phyloP scores from a whole-genome alignment of 257 asterid species.

The Solanum chilense region DNA sequence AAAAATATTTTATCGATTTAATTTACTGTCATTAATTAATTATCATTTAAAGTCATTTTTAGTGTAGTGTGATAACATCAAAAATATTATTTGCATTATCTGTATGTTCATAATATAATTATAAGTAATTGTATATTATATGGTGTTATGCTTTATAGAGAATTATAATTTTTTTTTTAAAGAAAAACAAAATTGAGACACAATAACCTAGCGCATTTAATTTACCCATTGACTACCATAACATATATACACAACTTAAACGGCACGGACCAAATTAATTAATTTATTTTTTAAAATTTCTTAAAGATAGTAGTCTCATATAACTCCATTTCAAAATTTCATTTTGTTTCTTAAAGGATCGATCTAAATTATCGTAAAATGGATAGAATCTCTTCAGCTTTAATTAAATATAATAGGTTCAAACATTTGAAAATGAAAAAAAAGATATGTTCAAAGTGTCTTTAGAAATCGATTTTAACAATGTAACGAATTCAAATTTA shows the following conservation, averaged over 20 bases:
- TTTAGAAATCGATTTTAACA: too few species aligned
- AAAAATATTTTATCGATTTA: too few species aligned
- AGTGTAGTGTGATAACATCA: not conserved
- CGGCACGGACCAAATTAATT: constrained; percentile 19
- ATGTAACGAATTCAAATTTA: too few species aligned
- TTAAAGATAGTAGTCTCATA: not conserved
- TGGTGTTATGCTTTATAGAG: not conserved
- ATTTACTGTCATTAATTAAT: not conserved
- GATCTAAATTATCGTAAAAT: not conserved
- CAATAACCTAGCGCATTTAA: not conserved
- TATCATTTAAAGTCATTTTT: too few species aligned
- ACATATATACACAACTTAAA: constrained; percentile 6
- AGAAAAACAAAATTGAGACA: not conserved
- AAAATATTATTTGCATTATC: not conserved
- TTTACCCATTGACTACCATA: not conserved
- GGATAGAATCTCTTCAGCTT: accelerated
- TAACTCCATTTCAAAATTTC: not conserved
- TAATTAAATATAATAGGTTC: not conserved
- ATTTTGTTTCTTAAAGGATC: not conserved
- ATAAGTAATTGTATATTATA: not conserved
- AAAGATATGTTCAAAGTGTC: not conserved
- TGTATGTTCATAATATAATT: too few species aligned
- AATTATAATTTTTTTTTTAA: not conserved
- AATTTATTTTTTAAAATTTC: not conserved
- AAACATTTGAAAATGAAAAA: not conserved